Percentiles rank a stretch among this genome's conserved stretches.
Evolutionary conservation across 2,329 filamentous ascomycete genomes (phyloP).

Genomic region (Colletotrichum nymphaeae): DNA sequence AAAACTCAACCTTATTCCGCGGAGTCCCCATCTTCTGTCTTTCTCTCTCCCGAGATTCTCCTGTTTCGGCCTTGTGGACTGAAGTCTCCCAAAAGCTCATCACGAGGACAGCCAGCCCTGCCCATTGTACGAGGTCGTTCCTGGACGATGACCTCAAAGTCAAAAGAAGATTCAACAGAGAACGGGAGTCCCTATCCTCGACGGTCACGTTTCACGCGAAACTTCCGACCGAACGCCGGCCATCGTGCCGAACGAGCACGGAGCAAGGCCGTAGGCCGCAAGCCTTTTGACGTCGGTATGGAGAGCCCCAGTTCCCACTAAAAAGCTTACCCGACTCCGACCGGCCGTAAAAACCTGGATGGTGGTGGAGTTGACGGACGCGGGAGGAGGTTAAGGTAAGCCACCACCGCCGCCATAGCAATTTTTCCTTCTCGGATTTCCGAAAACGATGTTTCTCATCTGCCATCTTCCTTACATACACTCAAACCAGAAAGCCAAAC

Average conservation of each 20-base stretch:
- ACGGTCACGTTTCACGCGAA: slow-evolving; percentile 21
- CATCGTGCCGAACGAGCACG: slow-evolving; percentile 24
- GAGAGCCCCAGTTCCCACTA: slow-evolving; percentile 3
- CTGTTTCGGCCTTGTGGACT: neutral
- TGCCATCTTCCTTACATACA: slow-evolving; percentile 12
- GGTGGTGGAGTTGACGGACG: neutral
- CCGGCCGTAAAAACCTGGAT: neutral
- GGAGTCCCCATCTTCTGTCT: neutral
- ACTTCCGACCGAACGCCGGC: slow-evolving; percentile 28
- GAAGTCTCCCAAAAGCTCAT: slow-evolving; percentile 2
- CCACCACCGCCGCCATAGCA: neutral
- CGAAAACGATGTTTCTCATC: slow-evolving; percentile 18
- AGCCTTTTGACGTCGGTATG: neutral
- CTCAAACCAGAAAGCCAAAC: slow-evolving; percentile 8
- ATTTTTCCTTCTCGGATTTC: slow-evolving; percentile 2
- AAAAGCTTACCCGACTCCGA: slow-evolving; percentile 12
- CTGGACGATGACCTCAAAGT: slow-evolving; percentile 16
- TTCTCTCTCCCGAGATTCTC: neutral
- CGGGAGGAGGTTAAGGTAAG: neutral
- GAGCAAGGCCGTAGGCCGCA: slow-evolving; percentile 16
- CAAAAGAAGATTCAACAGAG: neutral
- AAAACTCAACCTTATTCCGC: slow-evolving; percentile 4
- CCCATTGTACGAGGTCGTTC: slow-evolving; percentile 16
- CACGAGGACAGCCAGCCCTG: neutral
- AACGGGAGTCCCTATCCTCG: slow-evolving; percentile 2